Percentiles rank a stretch among this genome's conserved stretches.
These are phyloP conservation scores for Lipomyces spencermartinsiae DNA, from an alignment of 805 yeast species.

Conservation along the genomic window DNA sequence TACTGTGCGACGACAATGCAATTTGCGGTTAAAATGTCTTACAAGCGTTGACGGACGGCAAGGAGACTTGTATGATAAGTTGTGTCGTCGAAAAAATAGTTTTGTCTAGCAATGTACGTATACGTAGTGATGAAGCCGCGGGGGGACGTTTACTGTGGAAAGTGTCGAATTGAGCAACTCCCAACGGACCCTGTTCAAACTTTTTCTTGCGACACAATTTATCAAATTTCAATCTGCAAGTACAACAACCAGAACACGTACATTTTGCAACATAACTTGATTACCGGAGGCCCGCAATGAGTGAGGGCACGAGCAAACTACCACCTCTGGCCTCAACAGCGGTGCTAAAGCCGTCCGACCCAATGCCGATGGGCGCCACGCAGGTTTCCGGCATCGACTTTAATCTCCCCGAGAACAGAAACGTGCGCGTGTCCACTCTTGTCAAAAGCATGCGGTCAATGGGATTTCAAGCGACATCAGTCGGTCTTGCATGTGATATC, in stretches of 20 bases:
- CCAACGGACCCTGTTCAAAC: neutral
- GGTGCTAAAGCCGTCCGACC: conserved; percentile 82
- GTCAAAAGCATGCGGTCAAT: conserved; percentile 84
- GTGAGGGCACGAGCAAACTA: neutral
- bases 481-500: conserved; percentile 88
- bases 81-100: too few species aligned
- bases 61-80: neutral
- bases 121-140: too few species aligned
- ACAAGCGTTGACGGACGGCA: neutral
- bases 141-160: too few species aligned
- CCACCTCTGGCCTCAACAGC: conserved; percentile 77
- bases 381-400: conserved; percentile 91
- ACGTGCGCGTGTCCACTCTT: conserved; percentile 80
- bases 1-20: neutral
- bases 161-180: neutral
- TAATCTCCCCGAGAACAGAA: conserved; percentile 72
- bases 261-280: neutral
- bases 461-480: conserved; percentile 96
- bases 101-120: too few species aligned
- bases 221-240: neutral
- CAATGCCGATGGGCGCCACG: conserved; percentile 80
- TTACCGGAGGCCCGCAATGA: neutral
- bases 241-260: neutral
- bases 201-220: neutral
- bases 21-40: too few species aligned